Conservation (phyloP, 2,329 filamentous ascomycete genomes). For the Leptographium wingfieldii region DNA sequence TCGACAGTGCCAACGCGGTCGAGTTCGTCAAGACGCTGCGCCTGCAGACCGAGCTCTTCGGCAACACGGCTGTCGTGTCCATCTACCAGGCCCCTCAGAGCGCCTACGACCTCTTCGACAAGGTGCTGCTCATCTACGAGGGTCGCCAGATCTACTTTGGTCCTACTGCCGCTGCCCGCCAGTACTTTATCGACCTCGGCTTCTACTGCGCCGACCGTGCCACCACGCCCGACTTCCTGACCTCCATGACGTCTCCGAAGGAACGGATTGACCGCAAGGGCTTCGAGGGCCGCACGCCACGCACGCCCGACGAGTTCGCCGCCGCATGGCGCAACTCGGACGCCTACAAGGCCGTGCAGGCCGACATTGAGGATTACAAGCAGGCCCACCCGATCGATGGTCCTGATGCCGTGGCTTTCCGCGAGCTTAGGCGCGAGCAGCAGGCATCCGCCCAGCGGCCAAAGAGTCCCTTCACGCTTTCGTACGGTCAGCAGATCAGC, state of each 20-base stretch:
- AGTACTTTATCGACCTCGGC: conserved; percentile 55
- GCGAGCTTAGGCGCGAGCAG: conserved; percentile 38
- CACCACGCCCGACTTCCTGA: conserved; percentile 61
- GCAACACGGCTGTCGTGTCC: conserved; percentile 53
- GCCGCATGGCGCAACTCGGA: conserved; percentile 42
- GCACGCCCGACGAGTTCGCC: conserved; percentile 50
- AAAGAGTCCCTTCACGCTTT: conserved; percentile 73
- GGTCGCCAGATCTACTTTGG: conserved; percentile 53
- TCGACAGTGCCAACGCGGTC: conserved; percentile 63
- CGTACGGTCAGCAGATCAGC: conserved; percentile 59
- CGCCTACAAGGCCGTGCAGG: conserved; percentile 37
- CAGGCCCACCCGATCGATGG: conserved; percentile 38
- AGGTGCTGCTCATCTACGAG: conserved; percentile 45
- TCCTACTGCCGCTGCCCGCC: conserved; percentile 42
- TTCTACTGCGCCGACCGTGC: conserved; percentile 54
- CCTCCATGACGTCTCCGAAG: conserved; percentile 50
- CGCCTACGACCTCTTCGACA: conserved; percentile 53
- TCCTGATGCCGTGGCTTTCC: conserved; percentile 44
- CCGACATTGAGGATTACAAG: conserved; percentile 45
- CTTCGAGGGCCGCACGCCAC: conserved; percentile 42
- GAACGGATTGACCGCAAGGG: conserved; percentile 44
- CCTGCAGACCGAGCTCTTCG: conserved; percentile 53
- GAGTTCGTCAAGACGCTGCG: conserved; percentile 63
- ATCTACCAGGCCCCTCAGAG: conserved; percentile 60
- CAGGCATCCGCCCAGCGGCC: conserved; percentile 47